Percentiles rank a stretch among this genome's conserved stretches.
These are phyloP conservation scores for Zygoascus ofunaensis DNA, from an alignment of 805 yeast species.

Conservation along the genomic window DNA sequence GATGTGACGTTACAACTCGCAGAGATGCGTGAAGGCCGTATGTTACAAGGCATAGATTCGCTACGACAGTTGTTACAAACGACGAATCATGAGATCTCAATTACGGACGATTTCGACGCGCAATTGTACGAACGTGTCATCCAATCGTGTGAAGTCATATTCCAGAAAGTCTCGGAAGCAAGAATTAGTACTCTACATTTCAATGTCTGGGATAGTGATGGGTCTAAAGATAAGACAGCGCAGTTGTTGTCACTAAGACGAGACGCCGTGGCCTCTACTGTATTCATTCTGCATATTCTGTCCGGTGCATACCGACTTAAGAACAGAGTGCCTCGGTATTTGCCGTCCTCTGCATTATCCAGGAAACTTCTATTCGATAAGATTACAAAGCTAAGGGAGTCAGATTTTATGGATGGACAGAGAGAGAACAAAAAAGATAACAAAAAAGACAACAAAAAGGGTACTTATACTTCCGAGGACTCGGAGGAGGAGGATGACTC, in stretches of 20 bases:
- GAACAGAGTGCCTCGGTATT: constrained; percentile 33
- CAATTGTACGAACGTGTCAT: constrained; percentile 30
- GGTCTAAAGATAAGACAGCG: constrained; percentile 31
- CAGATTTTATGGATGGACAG: not conserved
- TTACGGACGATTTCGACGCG: constrained; percentile 29
- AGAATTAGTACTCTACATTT: constrained; percentile 41
- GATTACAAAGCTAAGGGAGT: constrained; percentile 15
- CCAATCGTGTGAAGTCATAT: constrained; percentile 31
- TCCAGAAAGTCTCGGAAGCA: constrained; percentile 40
- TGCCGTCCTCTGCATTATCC: constrained; percentile 38
- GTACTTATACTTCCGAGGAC: constrained; percentile 10
- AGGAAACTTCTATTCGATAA: constrained; percentile 37
- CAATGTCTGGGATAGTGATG: constrained; percentile 38
- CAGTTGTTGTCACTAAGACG: constrained; percentile 37
- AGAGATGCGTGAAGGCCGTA: constrained; percentile 40
- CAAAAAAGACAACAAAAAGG: constrained; percentile 4
- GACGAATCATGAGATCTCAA: constrained; percentile 32
- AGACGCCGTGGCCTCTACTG: constrained; percentile 40
- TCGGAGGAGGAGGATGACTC: not conserved
- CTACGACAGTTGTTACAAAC: constrained; percentile 31
- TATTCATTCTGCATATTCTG: constrained; percentile 35
- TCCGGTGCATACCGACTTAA: constrained; percentile 36
- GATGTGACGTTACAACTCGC: constrained; percentile 36
- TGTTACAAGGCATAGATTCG: constrained; percentile 37
- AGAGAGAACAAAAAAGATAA: constrained; percentile 2